phyloP scores from a whole-genome alignment of 1,284 basidiomycete genomes.

The Pseudozyma tsukubaensis region DNA sequence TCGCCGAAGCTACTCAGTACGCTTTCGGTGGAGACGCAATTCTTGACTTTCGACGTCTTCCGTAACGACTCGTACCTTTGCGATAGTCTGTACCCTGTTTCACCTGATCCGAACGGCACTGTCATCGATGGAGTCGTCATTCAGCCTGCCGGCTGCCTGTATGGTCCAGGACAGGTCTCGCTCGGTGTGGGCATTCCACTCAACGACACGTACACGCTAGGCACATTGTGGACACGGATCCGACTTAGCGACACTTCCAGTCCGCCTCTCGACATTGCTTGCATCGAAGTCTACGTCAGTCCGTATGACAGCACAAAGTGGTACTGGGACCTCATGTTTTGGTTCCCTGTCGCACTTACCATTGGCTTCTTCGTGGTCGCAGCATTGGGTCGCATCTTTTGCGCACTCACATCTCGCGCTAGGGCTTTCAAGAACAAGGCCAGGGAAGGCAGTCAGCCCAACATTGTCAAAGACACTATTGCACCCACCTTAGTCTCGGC shows the following conservation, averaged over 20 bases:
- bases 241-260: slow-evolving; percentile 84
- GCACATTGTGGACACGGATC: slow-evolving; percentile 84
- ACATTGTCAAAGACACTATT: slow-evolving; percentile 56
- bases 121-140: slow-evolving; percentile 39
- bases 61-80: slow-evolving; percentile 60
- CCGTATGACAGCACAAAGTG: slow-evolving; percentile 78
- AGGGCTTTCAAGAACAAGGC: slow-evolving; percentile 58
- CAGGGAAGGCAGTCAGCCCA: slow-evolving; percentile 58
- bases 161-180: slow-evolving; percentile 77
- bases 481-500: slow-evolving; percentile 76
- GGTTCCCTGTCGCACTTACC: slow-evolving; percentile 81
- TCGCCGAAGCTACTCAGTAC: slow-evolving; percentile 47
- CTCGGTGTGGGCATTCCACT: slow-evolving; percentile 82
- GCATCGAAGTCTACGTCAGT: slow-evolving; percentile 82
- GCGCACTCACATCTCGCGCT: slow-evolving; percentile 45
- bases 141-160: slow-evolving; percentile 51
- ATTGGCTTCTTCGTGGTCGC: slow-evolving; percentile 84
- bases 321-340: slow-evolving; percentile 81
- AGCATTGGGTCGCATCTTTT: slow-evolving; percentile 76
- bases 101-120: slow-evolving; percentile 48
- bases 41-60: slow-evolving; percentile 61
- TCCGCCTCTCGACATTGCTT: slow-evolving; percentile 79
- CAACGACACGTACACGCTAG: slow-evolving; percentile 77
- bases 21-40: slow-evolving; percentile 49
- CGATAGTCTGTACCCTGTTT: slow-evolving; percentile 56